Percentiles rank a stretch among this genome's conserved stretches.
These are phyloP conservation scores for Globisporangium lucens DNA, from an alignment of 352 stramenopile genomes.

Conservation along the genomic window DNA sequence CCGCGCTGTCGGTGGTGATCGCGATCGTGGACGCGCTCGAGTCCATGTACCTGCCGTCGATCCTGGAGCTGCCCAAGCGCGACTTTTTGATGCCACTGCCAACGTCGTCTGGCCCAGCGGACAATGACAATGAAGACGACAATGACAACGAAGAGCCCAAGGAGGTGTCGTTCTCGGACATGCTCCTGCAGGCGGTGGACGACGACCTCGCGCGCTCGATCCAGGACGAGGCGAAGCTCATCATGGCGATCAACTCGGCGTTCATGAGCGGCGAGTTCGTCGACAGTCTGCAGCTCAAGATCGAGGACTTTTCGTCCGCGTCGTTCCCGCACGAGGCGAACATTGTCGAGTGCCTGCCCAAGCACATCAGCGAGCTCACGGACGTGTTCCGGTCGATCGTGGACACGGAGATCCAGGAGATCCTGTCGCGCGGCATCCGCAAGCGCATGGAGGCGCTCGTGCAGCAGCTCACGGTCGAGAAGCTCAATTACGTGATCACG, in stretches of 20 bases:
- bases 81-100: conserved; percentile 52
- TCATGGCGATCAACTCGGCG: conserved; percentile 88
- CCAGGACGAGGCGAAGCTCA: conserved; percentile 72
- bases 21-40: conserved; percentile 81
- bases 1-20: conserved; percentile 75
- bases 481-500: conserved; percentile 66
- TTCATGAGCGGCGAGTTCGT: conserved; percentile 81
- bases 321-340: conserved; percentile 52
- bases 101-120: conserved; percentile 1
- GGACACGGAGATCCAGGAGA: conserved; percentile 62
- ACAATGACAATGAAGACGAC: conserved; percentile 7
- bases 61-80: conserved; percentile 61
- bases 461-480: conserved; percentile 41
- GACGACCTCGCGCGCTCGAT: conserved; percentile 59
- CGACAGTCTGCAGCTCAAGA: conserved; percentile 49
- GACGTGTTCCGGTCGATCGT: conserved; percentile 74
- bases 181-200: conserved; percentile 75
- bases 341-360: conserved; percentile 73
- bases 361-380: conserved; percentile 62
- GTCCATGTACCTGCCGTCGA: conserved; percentile 73
- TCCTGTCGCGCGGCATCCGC: conserved; percentile 48
- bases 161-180: conserved; percentile 75
- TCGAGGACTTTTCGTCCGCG: conserved; percentile 43
- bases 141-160: conserved; percentile 19
- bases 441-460: conserved; percentile 44